Conservation (phyloP, 2,329 filamentous ascomycete genomes). For the Colletotrichum navitas region DNA sequence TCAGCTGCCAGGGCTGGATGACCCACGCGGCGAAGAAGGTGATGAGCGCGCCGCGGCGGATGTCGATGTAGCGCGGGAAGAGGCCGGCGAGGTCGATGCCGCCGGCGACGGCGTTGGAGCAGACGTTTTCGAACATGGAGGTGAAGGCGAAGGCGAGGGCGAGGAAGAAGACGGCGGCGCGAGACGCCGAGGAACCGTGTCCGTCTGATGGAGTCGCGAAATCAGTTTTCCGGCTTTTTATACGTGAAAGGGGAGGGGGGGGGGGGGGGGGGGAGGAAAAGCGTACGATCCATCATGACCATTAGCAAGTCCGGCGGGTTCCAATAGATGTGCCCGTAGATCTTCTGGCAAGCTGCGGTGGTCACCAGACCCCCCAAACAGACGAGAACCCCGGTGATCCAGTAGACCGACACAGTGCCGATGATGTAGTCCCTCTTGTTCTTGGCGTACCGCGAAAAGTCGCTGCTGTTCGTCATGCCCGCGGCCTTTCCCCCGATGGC, state of each 20-base stretch:
- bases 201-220: constrained; percentile 45
- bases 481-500: constrained; percentile 54
- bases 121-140: constrained; percentile 54
- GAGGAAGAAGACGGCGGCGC: constrained; percentile 55
- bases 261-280: accelerated
- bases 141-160: constrained; percentile 53
- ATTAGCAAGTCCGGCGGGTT: constrained; percentile 53
- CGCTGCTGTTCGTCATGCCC: constrained; percentile 55
- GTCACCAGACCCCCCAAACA: constrained; percentile 56
- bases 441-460: constrained; percentile 53
- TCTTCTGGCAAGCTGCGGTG: constrained; percentile 54
- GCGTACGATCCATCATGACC: constrained; percentile 46
- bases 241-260: accelerated
- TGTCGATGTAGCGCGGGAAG: constrained; percentile 54
- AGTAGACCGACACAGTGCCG: constrained; percentile 52
- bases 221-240: background rate
- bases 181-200: constrained; percentile 48
- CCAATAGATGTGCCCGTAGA: constrained; percentile 53
- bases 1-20: constrained; percentile 55
- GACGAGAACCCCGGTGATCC: constrained; percentile 51
- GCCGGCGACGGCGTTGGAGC: constrained; percentile 53
- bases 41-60: constrained; percentile 54
- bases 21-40: constrained; percentile 51
- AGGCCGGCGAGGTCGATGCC: constrained; percentile 56
- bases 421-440: constrained; percentile 51